These are phyloP conservation scores for Linanthus parryae DNA, from an alignment of 148 eudicot genomes.

Conservation along the genomic window DNA sequence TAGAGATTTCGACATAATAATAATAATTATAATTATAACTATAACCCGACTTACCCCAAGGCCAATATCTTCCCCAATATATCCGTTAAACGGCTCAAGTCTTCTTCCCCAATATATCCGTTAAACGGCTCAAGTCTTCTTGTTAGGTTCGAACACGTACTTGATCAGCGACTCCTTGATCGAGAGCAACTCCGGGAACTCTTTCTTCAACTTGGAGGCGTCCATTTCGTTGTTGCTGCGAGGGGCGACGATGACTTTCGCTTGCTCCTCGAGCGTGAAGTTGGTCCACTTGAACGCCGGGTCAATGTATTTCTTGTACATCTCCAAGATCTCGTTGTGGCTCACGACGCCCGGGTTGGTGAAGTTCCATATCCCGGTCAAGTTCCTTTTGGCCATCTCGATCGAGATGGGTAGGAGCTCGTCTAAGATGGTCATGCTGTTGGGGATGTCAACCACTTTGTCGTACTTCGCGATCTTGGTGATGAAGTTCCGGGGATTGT, in stretches of 20 bases:
- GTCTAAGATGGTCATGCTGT: constrained; percentile 58
- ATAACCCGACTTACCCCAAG: too few species aligned
- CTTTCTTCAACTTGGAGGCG: constrained; percentile 64
- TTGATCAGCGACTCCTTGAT: constrained; percentile 72
- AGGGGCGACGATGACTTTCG: constrained; percentile 73
- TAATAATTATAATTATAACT: too few species aligned
- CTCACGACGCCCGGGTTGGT: constrained; percentile 51
- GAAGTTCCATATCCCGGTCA: constrained; percentile 53
- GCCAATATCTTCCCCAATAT: neutral
- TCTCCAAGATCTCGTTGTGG: constrained; percentile 52
- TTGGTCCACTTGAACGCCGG: constrained; percentile 54
- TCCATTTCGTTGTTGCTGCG: constrained; percentile 80
- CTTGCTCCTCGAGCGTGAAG: constrained; percentile 84
- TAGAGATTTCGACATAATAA: too few species aligned
- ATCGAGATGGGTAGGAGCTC: constrained; percentile 59
- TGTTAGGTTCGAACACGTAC: constrained; percentile 77
- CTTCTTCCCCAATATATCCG: neutral
- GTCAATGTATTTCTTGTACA: constrained; percentile 48
- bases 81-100: neutral
- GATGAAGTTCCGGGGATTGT: constrained; percentile 56
- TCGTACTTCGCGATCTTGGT: constrained; percentile 41
- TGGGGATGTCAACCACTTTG: constrained; percentile 55
- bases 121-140: constrained; percentile 27
- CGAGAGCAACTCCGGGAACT: constrained; percentile 64
- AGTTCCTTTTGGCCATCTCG: constrained; percentile 60